Base-by-base conservation (phyloP, 1,284 basidiomycete genomes). In the Rugosomyces carneus region DNA sequence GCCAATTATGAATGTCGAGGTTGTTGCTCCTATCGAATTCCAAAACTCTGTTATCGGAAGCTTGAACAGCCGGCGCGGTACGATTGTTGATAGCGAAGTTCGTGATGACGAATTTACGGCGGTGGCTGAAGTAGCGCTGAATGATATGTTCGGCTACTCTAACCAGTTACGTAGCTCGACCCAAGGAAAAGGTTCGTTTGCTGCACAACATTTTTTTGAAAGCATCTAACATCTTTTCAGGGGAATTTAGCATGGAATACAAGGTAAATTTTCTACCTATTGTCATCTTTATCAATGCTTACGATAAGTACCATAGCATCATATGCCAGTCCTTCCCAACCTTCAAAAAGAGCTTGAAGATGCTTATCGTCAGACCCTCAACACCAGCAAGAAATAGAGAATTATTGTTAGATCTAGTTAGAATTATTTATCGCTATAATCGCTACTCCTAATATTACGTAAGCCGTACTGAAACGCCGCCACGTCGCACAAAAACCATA, bases 111-210 rank as follows among this genome's bases (percentile, higher is more conserved):
- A 99, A 69, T 98, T 99, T 61, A 93, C 91, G 1, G 80, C 89
- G 46, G 77, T 79, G 18, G 93, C 93, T 21, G 95, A 98, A 63
- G 94, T 99, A 11, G 85, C 90, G 7, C 68, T 99, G 65, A 98
- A 95, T 67, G 95, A 99, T 61, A 99, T 99, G 96, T 99, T 99
- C 64, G 95, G 95, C 24, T 99, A 95, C 64, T 93, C 91, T 21
- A 90, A 83, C 60, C 87, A 90, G 57, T 72, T 99, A 42, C 82
- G 96, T 50, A 95, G 95, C 4, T 81, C 84, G 53, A 99, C 95
- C 0, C 95, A 99, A 70, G 93, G 93, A 60, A 97, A 97, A 72
- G 93, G 87, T 69, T 60, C 59, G 4, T 21, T 9, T 41, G 29
- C 45, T 27, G n/a, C 15, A 21, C 27, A 8, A n/a, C 13, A 31